Conservation (phyloP, 495 filamentous ascomycete species). For the Penicillium cataractarum region DNA sequence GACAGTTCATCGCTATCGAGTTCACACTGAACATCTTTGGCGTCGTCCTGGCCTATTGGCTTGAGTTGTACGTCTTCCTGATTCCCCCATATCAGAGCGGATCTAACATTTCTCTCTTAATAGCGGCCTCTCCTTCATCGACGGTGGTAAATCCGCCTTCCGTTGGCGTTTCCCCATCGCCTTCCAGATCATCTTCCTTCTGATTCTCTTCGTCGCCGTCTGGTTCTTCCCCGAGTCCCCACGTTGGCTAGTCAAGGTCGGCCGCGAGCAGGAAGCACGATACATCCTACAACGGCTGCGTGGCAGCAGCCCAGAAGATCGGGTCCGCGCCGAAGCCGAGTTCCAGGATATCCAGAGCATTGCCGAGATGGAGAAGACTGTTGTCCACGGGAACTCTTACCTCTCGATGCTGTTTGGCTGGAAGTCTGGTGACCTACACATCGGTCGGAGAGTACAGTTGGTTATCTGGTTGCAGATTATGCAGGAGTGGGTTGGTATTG, state of each 20-base stretch:
- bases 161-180: conserved; percentile 72
- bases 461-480: conserved; percentile 75
- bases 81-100: background rate
- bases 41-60: conserved; percentile 73
- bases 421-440: conserved; percentile 64
- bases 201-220: conserved; percentile 50
- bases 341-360: conserved; percentile 65
- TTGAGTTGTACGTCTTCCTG: conserved; percentile 59
- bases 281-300: conserved; percentile 65
- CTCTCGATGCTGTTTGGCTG: conserved; percentile 65
- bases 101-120: conserved; percentile 11
- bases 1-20: conserved; percentile 72
- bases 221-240: conserved; percentile 71
- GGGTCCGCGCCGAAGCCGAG: conserved; percentile 59
- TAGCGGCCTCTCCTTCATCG: conserved; percentile 60
- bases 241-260: conserved; percentile 65
- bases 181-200: conserved; percentile 68
- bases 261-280: conserved; percentile 62
- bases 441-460: conserved; percentile 66
- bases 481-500: conserved; percentile 75
- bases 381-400: conserved; percentile 57
- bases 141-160: conserved; percentile 57
- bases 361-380: conserved; percentile 58
- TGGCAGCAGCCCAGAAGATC: conserved; percentile 58
- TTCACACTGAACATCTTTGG: conserved; percentile 77